Base-by-base conservation (phyloP, 768 basidiomycete genomes). In the Boletus rubroflammeus region DNA sequence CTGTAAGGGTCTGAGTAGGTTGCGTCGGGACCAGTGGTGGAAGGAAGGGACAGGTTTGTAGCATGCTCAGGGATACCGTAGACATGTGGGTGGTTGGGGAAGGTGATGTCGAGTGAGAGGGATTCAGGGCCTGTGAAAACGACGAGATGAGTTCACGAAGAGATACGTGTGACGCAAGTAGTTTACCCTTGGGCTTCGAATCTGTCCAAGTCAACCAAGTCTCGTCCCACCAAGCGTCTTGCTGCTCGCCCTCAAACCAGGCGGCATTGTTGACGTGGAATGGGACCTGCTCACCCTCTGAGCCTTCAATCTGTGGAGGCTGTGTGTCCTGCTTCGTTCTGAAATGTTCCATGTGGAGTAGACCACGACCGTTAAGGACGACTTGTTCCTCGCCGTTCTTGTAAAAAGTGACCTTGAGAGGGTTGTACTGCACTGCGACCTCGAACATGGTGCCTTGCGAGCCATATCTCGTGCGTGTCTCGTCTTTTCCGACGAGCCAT, bases 261-360 rank as follows among this genome's bases (percentile, higher is more conserved):
- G 81, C 80, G 1, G 74, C 72, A 44, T 76, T 65, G 60, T 83
- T 81, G 26, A 72, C 70, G 52, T 84, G 72, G 29, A 90, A 60
- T 2, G 83, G 81, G 3, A 70, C 74, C 64, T 89, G 85, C 58
- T 76, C 74, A 15, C 71, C 69, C 45, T 76, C 75, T 19, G 73
- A 69, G 40, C 73, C 75, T 14, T 64, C 58, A 17, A 65, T 68
- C 57, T 71, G 75, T 21, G 73, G 74, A 26, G 80, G 72, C 11
- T 75, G 70, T 28, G 76, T 78, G 1, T 56, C 65, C 50, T 72
- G 70, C 65, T 87, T 85, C 21, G 77, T 78, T 62, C 91, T 88
- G 78, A 95, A 98, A 71, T 98, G 97, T 67, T 99, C 97, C 96
- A 99, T 95, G 62, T 98, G 95, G 58, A 99, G 76, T 29, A 99